Conservation (phyloP, 257 asterid genomes). For the Forsythia suspensa region DNA sequence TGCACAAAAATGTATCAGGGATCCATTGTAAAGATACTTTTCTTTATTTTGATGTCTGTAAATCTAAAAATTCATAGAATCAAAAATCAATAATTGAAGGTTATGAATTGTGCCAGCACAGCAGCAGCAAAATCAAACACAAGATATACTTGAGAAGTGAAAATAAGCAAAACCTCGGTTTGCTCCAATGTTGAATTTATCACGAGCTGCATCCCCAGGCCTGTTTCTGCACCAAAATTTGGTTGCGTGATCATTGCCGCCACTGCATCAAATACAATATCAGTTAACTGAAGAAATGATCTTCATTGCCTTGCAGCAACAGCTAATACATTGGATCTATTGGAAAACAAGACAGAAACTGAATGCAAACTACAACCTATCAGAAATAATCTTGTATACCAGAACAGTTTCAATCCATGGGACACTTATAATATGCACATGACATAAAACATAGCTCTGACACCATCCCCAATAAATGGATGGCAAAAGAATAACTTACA, state of each 20-base stretch:
- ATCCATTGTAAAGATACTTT: conserved; percentile 1
- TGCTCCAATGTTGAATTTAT: conserved; percentile 60
- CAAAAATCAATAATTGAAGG: not conserved
- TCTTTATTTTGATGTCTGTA: conserved; percentile 10
- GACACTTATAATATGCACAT: not conserved
- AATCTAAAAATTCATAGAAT: conserved; percentile 3
- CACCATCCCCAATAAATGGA: not conserved
- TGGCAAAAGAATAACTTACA: not conserved
- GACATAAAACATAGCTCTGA: not conserved
- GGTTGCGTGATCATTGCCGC: conserved; percentile 94
- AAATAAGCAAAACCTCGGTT: conserved; percentile 51
- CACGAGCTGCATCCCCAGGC: conserved; percentile 96
- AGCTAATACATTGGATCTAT: not conserved
- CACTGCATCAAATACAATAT: conserved; percentile 68
- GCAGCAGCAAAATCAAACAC: conserved; percentile 9
- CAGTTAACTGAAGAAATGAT: not conserved
- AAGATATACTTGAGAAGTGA: conserved; percentile 7
- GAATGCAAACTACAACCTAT: not conserved
- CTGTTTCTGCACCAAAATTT: conserved; percentile 99
- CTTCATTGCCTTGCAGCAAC: conserved; percentile 5
- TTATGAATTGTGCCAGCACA: conserved; percentile 23
- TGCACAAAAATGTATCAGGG: conserved; percentile 15
- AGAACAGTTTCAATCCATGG: not conserved
- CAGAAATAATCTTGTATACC: not conserved
- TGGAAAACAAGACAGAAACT: not conserved